Base-by-base conservation (phyloP, 176 grass and related monocot species). In the sorghum (Sorghum bicolor) region DNA sequence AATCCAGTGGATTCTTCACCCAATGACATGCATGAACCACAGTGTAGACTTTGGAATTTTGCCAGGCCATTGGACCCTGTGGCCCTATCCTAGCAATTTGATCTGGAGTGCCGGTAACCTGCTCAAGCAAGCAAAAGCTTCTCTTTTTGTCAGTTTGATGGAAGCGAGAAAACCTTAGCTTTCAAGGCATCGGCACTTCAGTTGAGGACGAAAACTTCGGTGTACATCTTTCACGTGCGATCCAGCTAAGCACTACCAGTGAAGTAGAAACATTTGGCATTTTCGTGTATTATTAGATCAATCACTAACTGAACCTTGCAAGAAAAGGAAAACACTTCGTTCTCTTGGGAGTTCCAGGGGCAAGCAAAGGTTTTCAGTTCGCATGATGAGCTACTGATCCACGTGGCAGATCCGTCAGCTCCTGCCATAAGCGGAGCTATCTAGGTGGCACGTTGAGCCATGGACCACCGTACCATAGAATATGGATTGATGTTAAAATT, bases 121-220 rank as follows among this genome's bases (percentile, higher is more conserved):
- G 52, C 48, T 19, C 11, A 53, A 64, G 39, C 8, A 82, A 77
- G 30, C 10, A 52, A 50, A 17, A 24, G 0, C 3, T 3, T 14
- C 12, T 31, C 1, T 43, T 62, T 62, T 20, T 16, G 30, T 31
- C 15, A 19, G n/a, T 3, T 33, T 1, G 52, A 31, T 30, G 41
- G 15, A 40, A 22, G 16, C 7, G 17, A 40, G 28, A 6, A 22
- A 79, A 22, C 9, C 41, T 55, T 81, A 65, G 24, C 77, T 75
- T 81, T 67, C 70, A 75, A 86, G 70, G 17, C 70, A 86, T 53
- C 32, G 58, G 26, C 41, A 9, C 28, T 64, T 83, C 70, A 74
- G 11, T 29, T 26, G 25, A 63, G 55, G 17, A 83, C 55, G 69
- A 13, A 62, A 73, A 11, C 32, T 34, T 9, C 3, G 15, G 7